phyloP scores from a whole-genome alignment of 768 basidiomycete species.

The Strobilomyces echinocephalus region DNA sequence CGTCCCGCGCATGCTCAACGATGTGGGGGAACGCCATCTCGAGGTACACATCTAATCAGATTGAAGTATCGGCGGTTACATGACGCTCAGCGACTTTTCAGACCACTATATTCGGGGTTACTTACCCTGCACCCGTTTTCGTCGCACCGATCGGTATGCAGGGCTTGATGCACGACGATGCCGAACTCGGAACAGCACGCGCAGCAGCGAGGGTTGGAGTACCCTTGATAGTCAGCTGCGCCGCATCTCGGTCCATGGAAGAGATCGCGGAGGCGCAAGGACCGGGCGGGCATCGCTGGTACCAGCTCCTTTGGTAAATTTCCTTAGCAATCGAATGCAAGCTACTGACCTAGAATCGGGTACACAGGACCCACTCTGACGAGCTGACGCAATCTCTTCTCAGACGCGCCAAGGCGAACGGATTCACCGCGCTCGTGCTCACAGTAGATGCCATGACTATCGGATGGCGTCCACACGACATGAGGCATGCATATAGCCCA shows the following conservation, averaged over 20 bases:
- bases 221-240: slow-evolving; percentile 30
- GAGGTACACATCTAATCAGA: slow-evolving; percentile 32
- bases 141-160: slow-evolving; percentile 58
- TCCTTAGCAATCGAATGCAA: not conserved
- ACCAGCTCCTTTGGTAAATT: slow-evolving; percentile 37
- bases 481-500: slow-evolving; percentile 37
- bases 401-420: slow-evolving; percentile 37
- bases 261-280: slow-evolving; percentile 45
- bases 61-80: not conserved
- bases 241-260: slow-evolving; percentile 45
- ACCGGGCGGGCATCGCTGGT: slow-evolving; percentile 40
- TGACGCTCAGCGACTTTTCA: slow-evolving; percentile 19
- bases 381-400: slow-evolving; percentile 40
- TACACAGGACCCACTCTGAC: slow-evolving; percentile 34
- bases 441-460: slow-evolving; percentile 42
- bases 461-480: slow-evolving; percentile 44
- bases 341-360: not conserved
- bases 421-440: slow-evolving; percentile 41
- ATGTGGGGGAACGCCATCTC: slow-evolving; percentile 45
- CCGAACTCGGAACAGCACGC: slow-evolving; percentile 41
- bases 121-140: slow-evolving; percentile 35
- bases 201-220: slow-evolving; percentile 45
- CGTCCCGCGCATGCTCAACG: slow-evolving; percentile 52
- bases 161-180: slow-evolving; percentile 41
- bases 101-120: slow-evolving; percentile 54